Base-by-base conservation (phyloP, 2,329 filamentous ascomycete genomes). In the Cordyceps farinosa region DNA sequence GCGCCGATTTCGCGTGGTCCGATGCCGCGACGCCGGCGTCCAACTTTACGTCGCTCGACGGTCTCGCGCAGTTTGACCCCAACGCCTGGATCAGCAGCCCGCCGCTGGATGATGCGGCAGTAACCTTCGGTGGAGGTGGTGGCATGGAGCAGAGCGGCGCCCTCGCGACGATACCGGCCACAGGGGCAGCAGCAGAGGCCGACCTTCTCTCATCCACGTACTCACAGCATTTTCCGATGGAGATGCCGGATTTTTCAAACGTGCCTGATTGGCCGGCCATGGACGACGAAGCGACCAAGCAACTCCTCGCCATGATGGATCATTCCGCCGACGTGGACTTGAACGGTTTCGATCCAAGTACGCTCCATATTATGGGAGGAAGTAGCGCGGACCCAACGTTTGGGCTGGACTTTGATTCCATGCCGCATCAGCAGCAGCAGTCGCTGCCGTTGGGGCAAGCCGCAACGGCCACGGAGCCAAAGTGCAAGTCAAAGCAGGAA, bases 271-370 rank as follows among this genome's bases (percentile, higher is more conserved):
- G 61, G 61, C 45, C 61, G 34, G 45, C 32, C 3, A 13, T 63
- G 52, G 61, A 63, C 22, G 52, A 56, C 15, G 53, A 63, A 30
- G 38, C 34, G 6, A 36, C 53, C 3, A 63, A 63, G 45, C 34
- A 57, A 30, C 15, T 57, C 3, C 53, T 63, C 9, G 61, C 52
- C 29, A 44, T 63, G 61, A 56, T 63, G 61, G 61, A 57, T 15
- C n/a, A 2, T 36, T 13, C 61, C 1, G n/a, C 48, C 3, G 50
- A 30, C 58, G 9, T 54, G 11, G 58, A 53, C 27, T 3, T 53
- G 22, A n/a, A 17, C 17, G 10, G 36, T 5, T 54, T 61, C 13
- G 38, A 61, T 15, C n/a, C 30, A 6, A 22, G n/a, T 13, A 17
- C n/a, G 5, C 10, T 38, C 2, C 3, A n/a, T 42, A n/a, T 47